Percentiles rank a stretch among this genome's conserved stretches.
These are phyloP conservation scores for Entomortierella lignicola DNA, from an alignment of 192 early-diverging fungal species.

Conservation along the genomic window DNA sequence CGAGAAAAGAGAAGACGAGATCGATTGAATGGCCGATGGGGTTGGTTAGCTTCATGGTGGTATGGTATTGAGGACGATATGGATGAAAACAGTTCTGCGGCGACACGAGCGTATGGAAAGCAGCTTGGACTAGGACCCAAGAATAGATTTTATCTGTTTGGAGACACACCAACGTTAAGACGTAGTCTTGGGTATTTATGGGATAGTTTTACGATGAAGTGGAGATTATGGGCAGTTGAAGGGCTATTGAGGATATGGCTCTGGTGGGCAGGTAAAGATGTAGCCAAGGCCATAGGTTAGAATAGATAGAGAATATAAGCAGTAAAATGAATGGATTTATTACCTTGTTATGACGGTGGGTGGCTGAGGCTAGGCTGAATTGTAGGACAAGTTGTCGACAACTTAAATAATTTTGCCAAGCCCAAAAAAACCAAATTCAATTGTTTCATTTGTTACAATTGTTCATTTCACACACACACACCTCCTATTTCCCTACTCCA, in stretches of 20 bases:
- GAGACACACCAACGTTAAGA: slow-evolving; percentile 49
- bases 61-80: slow-evolving; percentile 23
- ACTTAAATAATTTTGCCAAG: too few species aligned
- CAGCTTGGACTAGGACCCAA: slow-evolving; percentile 42
- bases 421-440: too few species aligned
- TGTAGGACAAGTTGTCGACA: too few species aligned
- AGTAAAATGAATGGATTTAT: too few species aligned
- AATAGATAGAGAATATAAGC: background rate
- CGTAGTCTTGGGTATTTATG: slow-evolving; percentile 48
- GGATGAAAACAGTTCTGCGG: slow-evolving; percentile 40
- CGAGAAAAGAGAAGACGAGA: slow-evolving; percentile 31
- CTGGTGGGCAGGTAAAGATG: slow-evolving; percentile 56
- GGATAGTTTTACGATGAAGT: slow-evolving; percentile 49
- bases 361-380: too few species aligned
- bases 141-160: slow-evolving; percentile 58
- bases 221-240: slow-evolving; percentile 51
- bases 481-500: background rate
- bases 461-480: too few species aligned
- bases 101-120: slow-evolving; percentile 40
- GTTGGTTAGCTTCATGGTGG: slow-evolving; percentile 36
- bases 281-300: slow-evolving; percentile 37
- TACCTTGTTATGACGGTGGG: too few species aligned
- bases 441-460: too few species aligned
- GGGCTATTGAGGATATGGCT: slow-evolving; percentile 37
- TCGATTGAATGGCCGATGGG: slow-evolving; percentile 33